Evolutionary conservation across 371 early-diverging fungal species (phyloP).

Genomic region (Rhizopus stolonifer): DNA sequence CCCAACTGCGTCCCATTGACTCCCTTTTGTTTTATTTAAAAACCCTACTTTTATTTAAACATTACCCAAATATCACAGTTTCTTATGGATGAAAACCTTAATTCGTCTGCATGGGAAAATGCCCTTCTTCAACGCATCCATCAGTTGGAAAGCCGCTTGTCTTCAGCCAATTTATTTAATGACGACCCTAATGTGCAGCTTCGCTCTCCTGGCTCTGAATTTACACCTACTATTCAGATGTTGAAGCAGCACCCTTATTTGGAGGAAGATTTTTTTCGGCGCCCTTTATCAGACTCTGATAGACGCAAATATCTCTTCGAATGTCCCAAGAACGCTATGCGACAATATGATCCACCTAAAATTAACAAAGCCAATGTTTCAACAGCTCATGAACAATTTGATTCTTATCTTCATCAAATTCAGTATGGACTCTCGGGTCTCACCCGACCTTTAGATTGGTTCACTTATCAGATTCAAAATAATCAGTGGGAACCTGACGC

Average conservation of each 20-base stretch:
- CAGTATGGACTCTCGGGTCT: constrained; percentile 16
- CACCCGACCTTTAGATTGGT: constrained; percentile 7
- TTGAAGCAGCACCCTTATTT: neutral
- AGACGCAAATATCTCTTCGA: neutral
- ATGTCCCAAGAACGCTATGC: neutral
- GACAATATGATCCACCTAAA: neutral
- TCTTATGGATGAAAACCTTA: neutral
- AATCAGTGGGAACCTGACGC: neutral
- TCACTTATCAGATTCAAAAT: neutral
- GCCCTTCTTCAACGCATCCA: neutral
- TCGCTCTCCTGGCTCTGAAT: neutral
- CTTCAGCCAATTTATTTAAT: neutral
- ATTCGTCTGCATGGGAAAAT: neutral
- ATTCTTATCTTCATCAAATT: constrained; percentile 15
- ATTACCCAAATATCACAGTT: too few species aligned
- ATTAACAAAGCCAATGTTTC: neutral
- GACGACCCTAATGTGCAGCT: neutral
- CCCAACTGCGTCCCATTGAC: too few species aligned
- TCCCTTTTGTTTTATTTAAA: too few species aligned
- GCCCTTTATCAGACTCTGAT: neutral
- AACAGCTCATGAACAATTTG: neutral
- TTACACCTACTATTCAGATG: neutral
- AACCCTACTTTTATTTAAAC: too few species aligned
- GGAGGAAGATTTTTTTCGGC: neutral
- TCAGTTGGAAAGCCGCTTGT: neutral